Evolutionary conservation across 2,329 filamentous ascomycete genomes (phyloP).

Genomic region (Curvularia lunata): DNA sequence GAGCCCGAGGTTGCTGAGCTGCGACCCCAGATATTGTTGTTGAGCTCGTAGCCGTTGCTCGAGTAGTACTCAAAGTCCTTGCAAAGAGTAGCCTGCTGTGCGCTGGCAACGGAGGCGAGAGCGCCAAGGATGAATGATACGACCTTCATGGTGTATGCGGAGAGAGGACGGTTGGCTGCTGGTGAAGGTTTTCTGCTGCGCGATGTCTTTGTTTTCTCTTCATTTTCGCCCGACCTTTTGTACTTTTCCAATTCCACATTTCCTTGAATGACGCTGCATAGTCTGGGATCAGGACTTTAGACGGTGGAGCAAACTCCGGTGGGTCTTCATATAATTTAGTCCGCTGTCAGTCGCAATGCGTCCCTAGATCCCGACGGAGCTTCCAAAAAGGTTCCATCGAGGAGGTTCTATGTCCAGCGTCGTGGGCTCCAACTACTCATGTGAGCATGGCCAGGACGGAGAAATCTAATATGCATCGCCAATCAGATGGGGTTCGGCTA

Average conservation of each 20-base stretch:
- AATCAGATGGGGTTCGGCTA: conserved; percentile 4
- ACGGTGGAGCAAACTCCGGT: conserved; percentile 9
- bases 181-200: background rate
- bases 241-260: background rate
- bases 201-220: background rate
- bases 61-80: conserved; percentile 28
- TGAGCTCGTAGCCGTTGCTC: conserved; percentile 31
- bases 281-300: conserved; percentile 6
- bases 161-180: background rate
- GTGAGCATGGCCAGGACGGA: conserved; percentile 3
- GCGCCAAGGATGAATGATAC: conserved; percentile 12
- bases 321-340: conserved; percentile 12
- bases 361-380: conserved; percentile 16
- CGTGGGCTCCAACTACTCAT: conserved; percentile 7
- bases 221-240: conserved; percentile 6
- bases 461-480: conserved; percentile 9
- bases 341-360: conserved; percentile 9
- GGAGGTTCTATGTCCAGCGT: background rate
- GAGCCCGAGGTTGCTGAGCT: conserved; percentile 19
- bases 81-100: conserved; percentile 24
- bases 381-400: background rate
- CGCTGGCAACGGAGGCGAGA: conserved; percentile 7
- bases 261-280: background rate
- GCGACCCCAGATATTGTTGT: conserved; percentile 37
- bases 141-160: conserved; percentile 11